These are phyloP conservation scores for Cordyceps pruinosa DNA, from an alignment of 2,329 filamentous ascomycete genomes.

Conservation along the genomic window DNA sequence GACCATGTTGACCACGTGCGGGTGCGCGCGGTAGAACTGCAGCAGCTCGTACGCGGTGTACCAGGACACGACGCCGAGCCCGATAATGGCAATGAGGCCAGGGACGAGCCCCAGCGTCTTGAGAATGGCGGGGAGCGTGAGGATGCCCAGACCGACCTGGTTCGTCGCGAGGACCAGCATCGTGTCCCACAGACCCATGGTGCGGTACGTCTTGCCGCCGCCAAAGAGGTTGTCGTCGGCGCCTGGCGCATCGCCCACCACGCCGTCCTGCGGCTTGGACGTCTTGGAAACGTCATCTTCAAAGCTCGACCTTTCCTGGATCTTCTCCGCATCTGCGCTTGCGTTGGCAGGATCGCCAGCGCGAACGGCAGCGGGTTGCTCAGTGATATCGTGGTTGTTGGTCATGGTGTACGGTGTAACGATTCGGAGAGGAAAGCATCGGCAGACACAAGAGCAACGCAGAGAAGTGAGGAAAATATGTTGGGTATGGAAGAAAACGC, in stretches of 20 bases:
- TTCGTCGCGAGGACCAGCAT: slow-evolving; percentile 28
- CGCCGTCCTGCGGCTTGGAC: slow-evolving; percentile 6
- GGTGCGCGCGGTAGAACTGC: slow-evolving; percentile 63
- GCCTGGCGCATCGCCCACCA: not conserved
- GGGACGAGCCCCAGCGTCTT: slow-evolving; percentile 61
- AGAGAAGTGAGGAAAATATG: not conserved
- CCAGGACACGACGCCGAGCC: slow-evolving; percentile 58
- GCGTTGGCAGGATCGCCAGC: not conserved
- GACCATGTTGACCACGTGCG: slow-evolving; percentile 63
- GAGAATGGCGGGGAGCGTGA: slow-evolving; percentile 67
- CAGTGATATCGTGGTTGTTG: slow-evolving; percentile 1
- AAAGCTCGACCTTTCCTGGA: slow-evolving; percentile 8
- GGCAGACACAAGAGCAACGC: not conserved
- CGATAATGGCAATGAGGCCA: slow-evolving; percentile 60
- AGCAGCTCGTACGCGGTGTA: slow-evolving; percentile 45
- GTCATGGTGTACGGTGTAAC: not conserved
- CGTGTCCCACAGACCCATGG: slow-evolving; percentile 28
- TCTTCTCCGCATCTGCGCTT: not conserved
- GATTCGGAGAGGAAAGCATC: not conserved
- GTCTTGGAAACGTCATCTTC: slow-evolving; percentile 8
- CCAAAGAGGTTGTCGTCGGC: slow-evolving; percentile 10
- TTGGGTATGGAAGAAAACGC: not conserved
- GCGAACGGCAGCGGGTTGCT: not conserved
- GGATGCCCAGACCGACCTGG: slow-evolving; percentile 36
- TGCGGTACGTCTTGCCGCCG: slow-evolving; percentile 25